These are phyloP conservation scores for Rhodamnia rubescens DNA, from an alignment of 345 rosid species.

Conservation along the genomic window DNA sequence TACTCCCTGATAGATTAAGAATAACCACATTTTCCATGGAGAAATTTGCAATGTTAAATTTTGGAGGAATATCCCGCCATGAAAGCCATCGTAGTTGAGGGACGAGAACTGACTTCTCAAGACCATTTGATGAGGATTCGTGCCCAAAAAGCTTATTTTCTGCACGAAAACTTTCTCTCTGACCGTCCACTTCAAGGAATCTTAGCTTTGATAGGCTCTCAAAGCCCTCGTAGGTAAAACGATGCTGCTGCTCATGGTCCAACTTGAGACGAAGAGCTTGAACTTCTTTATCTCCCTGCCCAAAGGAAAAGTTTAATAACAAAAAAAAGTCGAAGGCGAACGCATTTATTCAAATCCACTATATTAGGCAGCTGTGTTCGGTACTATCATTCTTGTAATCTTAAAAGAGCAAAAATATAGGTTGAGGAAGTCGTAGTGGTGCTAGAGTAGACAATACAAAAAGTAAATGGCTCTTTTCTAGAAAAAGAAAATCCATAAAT, in stretches of 20 bases:
- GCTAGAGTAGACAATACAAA: neutral
- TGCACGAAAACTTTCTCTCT: fast-evolving
- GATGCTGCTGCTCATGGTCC: fast-evolving
- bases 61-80: neutral
- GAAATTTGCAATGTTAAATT: neutral
- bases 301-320: too few relatives aligned
- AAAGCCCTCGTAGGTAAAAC: neutral
- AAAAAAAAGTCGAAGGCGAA: too few relatives aligned
- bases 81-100: neutral
- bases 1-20: neutral
- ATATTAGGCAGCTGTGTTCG: too few relatives aligned
- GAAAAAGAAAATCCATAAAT: too few relatives aligned
- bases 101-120: neutral
- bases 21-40: neutral
- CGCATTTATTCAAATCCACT: too few relatives aligned
- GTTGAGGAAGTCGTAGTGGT: neutral
- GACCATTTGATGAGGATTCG: fast-evolving
- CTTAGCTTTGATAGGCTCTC: fast-evolving
- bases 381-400: neutral
- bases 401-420: neutral
- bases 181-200: neutral
- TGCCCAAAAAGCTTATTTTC: fast-evolving
- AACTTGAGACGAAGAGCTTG: neutral
- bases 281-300: neutral
- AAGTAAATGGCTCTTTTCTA: fast-evolving